A percentile compares a stretch with the other conserved stretches of the same genome.
Conservation (phyloP, 306 rosid genomes). For the Malus sylvestris region DNA sequence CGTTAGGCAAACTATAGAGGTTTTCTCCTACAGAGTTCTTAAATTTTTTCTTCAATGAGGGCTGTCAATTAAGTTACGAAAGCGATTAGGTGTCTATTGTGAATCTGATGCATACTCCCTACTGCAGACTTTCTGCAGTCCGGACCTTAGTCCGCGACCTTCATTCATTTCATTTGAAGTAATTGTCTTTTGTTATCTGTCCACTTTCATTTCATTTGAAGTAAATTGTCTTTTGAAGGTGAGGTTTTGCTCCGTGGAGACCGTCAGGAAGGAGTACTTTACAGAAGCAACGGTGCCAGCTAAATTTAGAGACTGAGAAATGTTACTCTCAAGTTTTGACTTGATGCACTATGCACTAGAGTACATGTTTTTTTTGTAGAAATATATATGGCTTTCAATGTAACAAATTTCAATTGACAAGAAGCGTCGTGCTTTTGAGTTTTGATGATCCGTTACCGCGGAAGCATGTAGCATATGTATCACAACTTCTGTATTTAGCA, state of each 20-base stretch:
- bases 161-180: neutral
- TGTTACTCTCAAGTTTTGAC: neutral
- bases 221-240: constrained; percentile 35
- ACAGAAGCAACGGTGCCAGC: constrained; percentile 57
- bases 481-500: neutral
- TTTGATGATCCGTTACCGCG: neutral
- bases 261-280: constrained; percentile 68
- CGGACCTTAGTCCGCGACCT: too few species aligned
- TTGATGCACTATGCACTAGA: neutral
- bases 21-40: neutral
- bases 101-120: neutral
- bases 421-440: too few species aligned
- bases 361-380: neutral
- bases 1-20: neutral
- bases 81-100: neutral
- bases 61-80: neutral
- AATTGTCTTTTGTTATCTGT: constrained; percentile 1
- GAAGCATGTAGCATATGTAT: neutral
- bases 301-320: constrained; percentile 48
- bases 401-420: too few species aligned
- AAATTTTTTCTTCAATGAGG: neutral
- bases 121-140: neutral
- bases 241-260: constrained; percentile 75
- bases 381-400: neutral
- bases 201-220: neutral